Base-by-base conservation (phyloP, 805 yeast species). In the Sugiyamaella valdiviana region DNA sequence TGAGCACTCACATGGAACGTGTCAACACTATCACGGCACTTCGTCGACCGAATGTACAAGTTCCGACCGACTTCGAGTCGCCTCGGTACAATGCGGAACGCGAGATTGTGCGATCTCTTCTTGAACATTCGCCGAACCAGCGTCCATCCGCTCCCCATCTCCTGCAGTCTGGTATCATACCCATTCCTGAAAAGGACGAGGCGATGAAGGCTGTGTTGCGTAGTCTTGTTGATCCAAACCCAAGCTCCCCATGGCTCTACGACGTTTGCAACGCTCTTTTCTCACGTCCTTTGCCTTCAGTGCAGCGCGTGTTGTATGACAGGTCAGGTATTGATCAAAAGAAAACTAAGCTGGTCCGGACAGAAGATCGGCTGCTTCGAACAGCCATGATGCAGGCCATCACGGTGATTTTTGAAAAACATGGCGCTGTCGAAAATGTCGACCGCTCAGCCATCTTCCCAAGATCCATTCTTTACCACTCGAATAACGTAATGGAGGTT, bases 1-100 rank as follows among this genome's bases (percentile, higher is more conserved):
- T 91, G 58, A 73, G 74, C n/a, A 93, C 99, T 0, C 90, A 88
- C 1, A 93, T 93, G 97, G 99, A 93, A 63, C 74, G 99, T 45
- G 88, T 84, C 9, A 73, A 75, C 42, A 85, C 80, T 6, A 67
- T 93, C n/a, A 76, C 80, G 51, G 71, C 76, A 20, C 65, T 91
- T 46, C 71, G 99, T 48, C 63, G 72, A 1, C 64, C 78, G 0
- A 62, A 74, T 0, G 74, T 88, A 12, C 76, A 75, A 4, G 85
- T 93, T 53, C 99, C 99, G 0, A 21, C 66, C 0, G 84, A 80
- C 45, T 90, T 89, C 61, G 46, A 51, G 20, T 67, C 66, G 6
- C 66, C 70, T 1, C 77, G 77, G 54, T 66, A 72, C 53, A 64
- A 70, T 2, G 72, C 74, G 0, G 96, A 91, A 57, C 77, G 77